These are phyloP conservation scores for Ogataea chonburiensis DNA, from an alignment of 805 yeast genomes.

Conservation along the genomic window DNA sequence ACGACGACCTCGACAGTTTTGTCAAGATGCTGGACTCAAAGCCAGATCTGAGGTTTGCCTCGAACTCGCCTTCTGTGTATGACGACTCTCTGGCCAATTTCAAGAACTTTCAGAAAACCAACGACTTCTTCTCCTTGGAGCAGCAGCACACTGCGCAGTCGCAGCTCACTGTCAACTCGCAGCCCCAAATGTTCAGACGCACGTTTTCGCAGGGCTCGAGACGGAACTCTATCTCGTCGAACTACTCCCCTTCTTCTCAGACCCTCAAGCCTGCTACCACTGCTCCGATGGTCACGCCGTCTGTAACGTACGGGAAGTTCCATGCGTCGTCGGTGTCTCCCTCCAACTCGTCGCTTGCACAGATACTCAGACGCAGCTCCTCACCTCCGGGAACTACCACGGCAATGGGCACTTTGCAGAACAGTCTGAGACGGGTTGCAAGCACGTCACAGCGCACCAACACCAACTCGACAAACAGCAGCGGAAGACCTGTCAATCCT, in stretches of 20 bases:
- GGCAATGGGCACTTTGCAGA: slow-evolving; percentile 13
- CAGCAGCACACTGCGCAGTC: slow-evolving; percentile 7
- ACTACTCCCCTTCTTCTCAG: slow-evolving; percentile 26
- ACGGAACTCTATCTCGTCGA: slow-evolving; percentile 25
- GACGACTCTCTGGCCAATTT: slow-evolving; percentile 31
- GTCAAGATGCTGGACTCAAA: slow-evolving; percentile 37
- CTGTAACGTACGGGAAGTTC: slow-evolving; percentile 24
- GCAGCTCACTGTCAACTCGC: slow-evolving; percentile 2
- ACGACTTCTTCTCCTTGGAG: slow-evolving; percentile 25
- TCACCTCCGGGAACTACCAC: slow-evolving; percentile 17
- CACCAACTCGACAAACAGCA: slow-evolving; percentile 18
- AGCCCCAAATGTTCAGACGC: slow-evolving; percentile 17
- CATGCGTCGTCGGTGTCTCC: slow-evolving; percentile 21
- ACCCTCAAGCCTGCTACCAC: slow-evolving; percentile 20
- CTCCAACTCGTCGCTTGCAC: slow-evolving; percentile 22
- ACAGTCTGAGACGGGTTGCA: slow-evolving; percentile 14
- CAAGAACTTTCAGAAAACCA: slow-evolving; percentile 29
- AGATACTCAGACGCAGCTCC: slow-evolving; percentile 17
- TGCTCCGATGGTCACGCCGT: slow-evolving; percentile 26
- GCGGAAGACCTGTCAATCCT: slow-evolving; percentile 20
- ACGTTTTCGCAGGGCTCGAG: slow-evolving; percentile 18
- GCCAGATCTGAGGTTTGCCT: slow-evolving; percentile 35
- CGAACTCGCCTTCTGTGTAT: slow-evolving; percentile 27
- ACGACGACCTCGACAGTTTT: slow-evolving; percentile 36
- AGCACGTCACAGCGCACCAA: slow-evolving; percentile 20